phyloP scores from a whole-genome alignment of 805 yeast species.

The Kluyveromyces lactis region DNA sequence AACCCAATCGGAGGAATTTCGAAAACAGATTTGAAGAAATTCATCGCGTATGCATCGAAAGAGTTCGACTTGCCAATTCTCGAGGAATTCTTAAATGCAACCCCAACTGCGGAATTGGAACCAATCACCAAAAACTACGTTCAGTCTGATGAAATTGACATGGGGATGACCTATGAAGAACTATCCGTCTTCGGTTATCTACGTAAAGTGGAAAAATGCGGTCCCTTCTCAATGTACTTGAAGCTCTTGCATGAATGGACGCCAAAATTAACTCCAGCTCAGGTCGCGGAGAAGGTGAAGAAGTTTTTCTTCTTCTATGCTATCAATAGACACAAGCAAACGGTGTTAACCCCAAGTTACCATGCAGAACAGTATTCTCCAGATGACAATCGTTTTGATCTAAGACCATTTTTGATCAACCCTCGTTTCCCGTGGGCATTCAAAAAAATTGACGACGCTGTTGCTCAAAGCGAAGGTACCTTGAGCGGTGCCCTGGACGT shows the following conservation, averaged over 20 bases:
- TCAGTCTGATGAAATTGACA: constrained; percentile 93
- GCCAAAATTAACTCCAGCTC: constrained; percentile 69
- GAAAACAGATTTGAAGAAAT: constrained; percentile 81
- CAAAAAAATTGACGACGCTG: constrained; percentile 76
- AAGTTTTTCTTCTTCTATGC: constrained; percentile 90
- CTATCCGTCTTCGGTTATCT: constrained; percentile 82
- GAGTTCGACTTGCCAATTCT: constrained; percentile 72
- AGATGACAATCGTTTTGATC: constrained; percentile 92
- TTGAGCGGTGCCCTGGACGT: constrained; percentile 16
- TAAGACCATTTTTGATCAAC: constrained; percentile 89
- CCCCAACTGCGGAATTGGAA: constrained; percentile 97
- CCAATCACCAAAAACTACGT: constrained; percentile 90
- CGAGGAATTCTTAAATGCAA: constrained; percentile 72
- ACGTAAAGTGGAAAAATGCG: constrained; percentile 89
- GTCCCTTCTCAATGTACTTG: constrained; percentile 92
- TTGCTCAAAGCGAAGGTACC: constrained; percentile 44
- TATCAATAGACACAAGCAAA: constrained; percentile 92
- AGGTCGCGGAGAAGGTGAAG: constrained; percentile 88
- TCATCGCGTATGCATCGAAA: constrained; percentile 69
- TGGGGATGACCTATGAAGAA: constrained; percentile 98
- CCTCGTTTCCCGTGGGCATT: constrained; percentile 89
- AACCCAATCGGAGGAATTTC: constrained; percentile 99
- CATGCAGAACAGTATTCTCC: constrained; percentile 98
- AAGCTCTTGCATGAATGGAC: constrained; percentile 90
- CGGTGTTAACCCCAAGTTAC: constrained; percentile 93